Base-by-base conservation (phyloP, 805 yeast species). In the Cyberlindnera mississippiensis region DNA sequence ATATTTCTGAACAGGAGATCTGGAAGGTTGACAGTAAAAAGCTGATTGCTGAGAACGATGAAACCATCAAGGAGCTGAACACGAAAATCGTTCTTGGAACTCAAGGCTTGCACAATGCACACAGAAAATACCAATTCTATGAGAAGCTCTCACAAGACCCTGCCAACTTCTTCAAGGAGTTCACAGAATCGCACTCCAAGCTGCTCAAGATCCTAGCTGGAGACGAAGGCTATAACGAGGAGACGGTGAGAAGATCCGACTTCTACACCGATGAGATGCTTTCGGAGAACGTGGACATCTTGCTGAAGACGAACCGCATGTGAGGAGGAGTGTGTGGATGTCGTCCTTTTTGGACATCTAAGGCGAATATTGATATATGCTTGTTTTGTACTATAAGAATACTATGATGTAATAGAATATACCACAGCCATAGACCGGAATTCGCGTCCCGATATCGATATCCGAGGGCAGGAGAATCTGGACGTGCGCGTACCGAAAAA, bases 161-260 rank as follows among this genome's bases (percentile, higher is more conserved):
- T 0, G 82, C 80, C 4, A 72, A 72, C 18, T 86, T 88, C 53
- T 66, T 93, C 51, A 71, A 81, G 41, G 73, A 78, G 38, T 85
- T 96, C 76, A 69, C 81, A 47, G 83, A 80, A 33, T 82, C 88
- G 33, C 95, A 93, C 61, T 72, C 88, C 13, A 86, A 88, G 45
- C 85, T 91, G 36, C 72, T 93, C 56, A 89, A 85, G 64, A 85
- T 91, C 12, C 71, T 93, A 49, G 76, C 88, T 45, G 89, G 96
- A 50, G 98, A 93, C 54, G 93, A 85, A 53, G 91, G 90, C 9
- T 85, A 81, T 63, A 82, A 81, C 58, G 97, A 91, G 65, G 97
- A 90, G 59, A 71, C 77, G 16, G 96, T 88, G 5, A 79, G 99
- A 67, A 76, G 84, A 55, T 78, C 96, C 3, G 79, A 80, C 14